Percentiles rank a stretch among this genome's conserved stretches.
Conservation (phyloP, 139 green algal species). For the Coelastrella sp. region DNA sequence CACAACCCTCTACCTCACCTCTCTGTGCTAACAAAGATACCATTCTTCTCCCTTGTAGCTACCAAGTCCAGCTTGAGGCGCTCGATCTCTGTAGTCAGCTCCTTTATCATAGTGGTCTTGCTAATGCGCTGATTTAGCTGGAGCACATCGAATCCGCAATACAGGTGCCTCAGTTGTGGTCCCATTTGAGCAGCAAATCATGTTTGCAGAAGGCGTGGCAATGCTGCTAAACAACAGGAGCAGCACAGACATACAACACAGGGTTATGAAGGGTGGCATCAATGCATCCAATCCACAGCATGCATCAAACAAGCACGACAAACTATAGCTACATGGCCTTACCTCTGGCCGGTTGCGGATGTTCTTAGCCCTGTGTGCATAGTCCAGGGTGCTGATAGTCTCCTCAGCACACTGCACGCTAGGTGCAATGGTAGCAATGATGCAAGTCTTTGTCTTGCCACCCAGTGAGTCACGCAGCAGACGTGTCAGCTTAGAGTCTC, state of each 20-base stretch:
- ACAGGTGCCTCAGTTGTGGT: too few species aligned
- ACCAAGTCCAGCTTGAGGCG: slow-evolving; percentile 88
- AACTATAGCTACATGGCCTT: neutral
- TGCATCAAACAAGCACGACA: too few species aligned
- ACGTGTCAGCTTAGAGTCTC: slow-evolving; percentile 98
- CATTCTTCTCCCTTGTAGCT: slow-evolving; percentile 94
- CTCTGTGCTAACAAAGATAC: slow-evolving; percentile 85
- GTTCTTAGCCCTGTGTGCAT: slow-evolving; percentile 98
- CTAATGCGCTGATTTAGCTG: slow-evolving; percentile 90
- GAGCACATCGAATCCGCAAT: too few species aligned
- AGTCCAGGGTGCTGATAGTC: slow-evolving; percentile 98
- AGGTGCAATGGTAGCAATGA: slow-evolving; percentile 98
- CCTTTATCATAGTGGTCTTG: slow-evolving; percentile 97
- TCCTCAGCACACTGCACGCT: slow-evolving; percentile 93
- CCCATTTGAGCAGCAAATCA: too few species aligned
- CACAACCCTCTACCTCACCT: slow-evolving; percentile 49
- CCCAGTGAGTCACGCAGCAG: slow-evolving; percentile 96
- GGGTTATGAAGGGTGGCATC: too few species aligned
- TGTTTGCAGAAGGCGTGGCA: too few species aligned
- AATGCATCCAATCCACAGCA: too few species aligned
- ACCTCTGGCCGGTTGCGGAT: slow-evolving; percentile 98
- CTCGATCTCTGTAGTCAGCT: slow-evolving; percentile 95
- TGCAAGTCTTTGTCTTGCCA: slow-evolving; percentile 94
- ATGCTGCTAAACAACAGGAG: too few species aligned
- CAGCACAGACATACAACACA: too few species aligned